Conservation (phyloP, 352 stramenopile genomes). For the Aphanomyces stellatus region DNA sequence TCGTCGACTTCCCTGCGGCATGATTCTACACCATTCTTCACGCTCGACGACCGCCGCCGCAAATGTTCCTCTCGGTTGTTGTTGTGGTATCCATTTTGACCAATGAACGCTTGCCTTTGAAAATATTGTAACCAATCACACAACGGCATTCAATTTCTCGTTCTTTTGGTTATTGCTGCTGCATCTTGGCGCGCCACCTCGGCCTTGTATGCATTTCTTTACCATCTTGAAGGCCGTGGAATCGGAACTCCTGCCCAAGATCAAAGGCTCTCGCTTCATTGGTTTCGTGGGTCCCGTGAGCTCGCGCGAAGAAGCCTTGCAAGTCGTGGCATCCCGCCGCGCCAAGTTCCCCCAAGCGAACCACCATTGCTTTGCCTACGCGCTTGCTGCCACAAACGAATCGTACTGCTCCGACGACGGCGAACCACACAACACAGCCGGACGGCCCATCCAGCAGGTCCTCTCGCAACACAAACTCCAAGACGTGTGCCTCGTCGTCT, state of each 20-base stretch:
- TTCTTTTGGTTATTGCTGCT: too few species aligned
- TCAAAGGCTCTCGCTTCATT: slow-evolving; percentile 78
- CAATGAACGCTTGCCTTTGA: too few species aligned
- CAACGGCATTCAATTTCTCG: too few species aligned
- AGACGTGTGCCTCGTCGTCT: slow-evolving; percentile 66
- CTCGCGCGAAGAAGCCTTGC: slow-evolving; percentile 34
- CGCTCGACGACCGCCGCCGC: too few species aligned
- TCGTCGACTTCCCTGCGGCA: too few species aligned
- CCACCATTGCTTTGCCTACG: slow-evolving; percentile 72
- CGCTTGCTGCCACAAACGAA: slow-evolving; percentile 39
- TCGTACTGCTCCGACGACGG: slow-evolving; percentile 57
- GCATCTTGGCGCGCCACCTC: too few species aligned
- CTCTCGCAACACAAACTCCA: slow-evolving; percentile 51
- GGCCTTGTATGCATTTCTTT: neutral
- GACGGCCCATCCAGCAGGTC: slow-evolving; percentile 48
- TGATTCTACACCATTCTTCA: too few species aligned
- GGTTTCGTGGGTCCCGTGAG: slow-evolving; percentile 44
- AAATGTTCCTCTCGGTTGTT: too few species aligned
- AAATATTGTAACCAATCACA: too few species aligned
- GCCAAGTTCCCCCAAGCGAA: slow-evolving; percentile 42
- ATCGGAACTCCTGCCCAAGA: slow-evolving; percentile 62
- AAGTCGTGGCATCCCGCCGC: slow-evolving; percentile 37
- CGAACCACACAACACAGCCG: slow-evolving; percentile 63
- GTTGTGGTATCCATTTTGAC: too few species aligned
- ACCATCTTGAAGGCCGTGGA: slow-evolving; percentile 41